These are phyloP conservation scores for Trypanosoma conorhini DNA, from an alignment of 208 protist species.

Conservation along the genomic window DNA sequence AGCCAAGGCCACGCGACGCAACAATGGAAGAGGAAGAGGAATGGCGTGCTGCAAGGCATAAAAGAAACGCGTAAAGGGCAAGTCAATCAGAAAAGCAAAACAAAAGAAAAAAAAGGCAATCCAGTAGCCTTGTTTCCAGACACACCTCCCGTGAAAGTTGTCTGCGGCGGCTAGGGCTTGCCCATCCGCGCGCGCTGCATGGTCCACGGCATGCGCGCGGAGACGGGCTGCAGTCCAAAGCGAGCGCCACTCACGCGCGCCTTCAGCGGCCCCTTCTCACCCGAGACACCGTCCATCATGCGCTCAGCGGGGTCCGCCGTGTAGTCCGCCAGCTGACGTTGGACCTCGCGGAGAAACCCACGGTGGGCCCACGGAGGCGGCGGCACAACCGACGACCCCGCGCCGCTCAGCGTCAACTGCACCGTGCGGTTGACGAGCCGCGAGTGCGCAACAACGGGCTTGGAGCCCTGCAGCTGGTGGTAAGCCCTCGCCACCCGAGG, in stretches of 20 bases:
- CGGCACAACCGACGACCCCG: neutral
- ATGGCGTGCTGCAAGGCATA: neutral
- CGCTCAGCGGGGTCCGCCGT: constrained; percentile 37
- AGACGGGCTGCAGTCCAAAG: constrained; percentile 58
- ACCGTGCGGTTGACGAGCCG: constrained; percentile 49
- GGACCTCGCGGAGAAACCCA: constrained; percentile 58
- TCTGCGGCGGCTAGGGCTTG: neutral
- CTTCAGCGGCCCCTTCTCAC: constrained; percentile 44
- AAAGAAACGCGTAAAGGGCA: constrained; percentile 7
- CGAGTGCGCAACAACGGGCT: constrained; percentile 47
- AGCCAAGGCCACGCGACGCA: constrained; percentile 1
- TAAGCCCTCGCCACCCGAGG: constrained; percentile 48
- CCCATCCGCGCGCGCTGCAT: constrained; percentile 25
- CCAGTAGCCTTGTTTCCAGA: neutral
- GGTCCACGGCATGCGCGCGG: constrained; percentile 70
- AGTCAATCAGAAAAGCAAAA: neutral
- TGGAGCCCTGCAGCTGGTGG: constrained; percentile 23
- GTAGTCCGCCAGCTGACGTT: constrained; percentile 48
- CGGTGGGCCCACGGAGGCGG: constrained; percentile 29
- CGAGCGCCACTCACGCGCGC: constrained; percentile 51
- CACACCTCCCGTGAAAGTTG: neutral
- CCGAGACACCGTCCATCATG: constrained; percentile 32
- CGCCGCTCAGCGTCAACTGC: constrained; percentile 7
- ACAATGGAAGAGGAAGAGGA: neutral
- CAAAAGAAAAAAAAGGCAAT: neutral